Evolutionary conservation across 805 yeast species (phyloP), one percentile per base, ranked within the genome.

Genomic region (Candida lessepsii): DNA sequence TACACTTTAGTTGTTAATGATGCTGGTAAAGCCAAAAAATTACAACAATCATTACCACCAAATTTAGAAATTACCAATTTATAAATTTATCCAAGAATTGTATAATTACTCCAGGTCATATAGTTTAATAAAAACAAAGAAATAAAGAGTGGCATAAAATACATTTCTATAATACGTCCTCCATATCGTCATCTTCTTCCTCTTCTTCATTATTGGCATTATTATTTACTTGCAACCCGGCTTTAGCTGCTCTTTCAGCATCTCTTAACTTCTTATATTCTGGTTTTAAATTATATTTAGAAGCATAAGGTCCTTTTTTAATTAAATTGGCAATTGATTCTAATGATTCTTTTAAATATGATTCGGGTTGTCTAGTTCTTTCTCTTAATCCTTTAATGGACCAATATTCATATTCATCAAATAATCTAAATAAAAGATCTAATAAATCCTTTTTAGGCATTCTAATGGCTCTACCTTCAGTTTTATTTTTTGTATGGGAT

Each of bases 321-420:
- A 86, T 90, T 56, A 93, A 73, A 23, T 78, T 75, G 1, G 98
- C 98, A 55, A 93, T 87, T 35, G 84, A 79, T 46, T 91, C 99
- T 35, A 93, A 69, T 42, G 93, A 86, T 58, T 90, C 96, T 57
- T 90, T 88, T 48, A 93, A 70, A 60, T 86, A 95, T 15, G 83
- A 83, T 59, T 93, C 99, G 1, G 99, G 99, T 70, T 93, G 99
- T 54, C 83, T 82, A 2, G 97, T 89, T 51, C 96, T 78, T 59
- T 93, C 99, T 56, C 88, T 84, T 46, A 93, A 71, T 28, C 96
- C 96, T 63, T 89, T 89, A 73, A 93, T 74, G 9, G 93, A 81
- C 99, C 99, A 93, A 63, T 90, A 93, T 58, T 91, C 97, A 60
- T 85, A 88, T 60, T 90, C 95, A 61, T 89, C 96, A 63, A 93